These are phyloP conservation scores for Excoecaria agallocha DNA, from an alignment of 345 rosid species.

Conservation along the genomic window DNA sequence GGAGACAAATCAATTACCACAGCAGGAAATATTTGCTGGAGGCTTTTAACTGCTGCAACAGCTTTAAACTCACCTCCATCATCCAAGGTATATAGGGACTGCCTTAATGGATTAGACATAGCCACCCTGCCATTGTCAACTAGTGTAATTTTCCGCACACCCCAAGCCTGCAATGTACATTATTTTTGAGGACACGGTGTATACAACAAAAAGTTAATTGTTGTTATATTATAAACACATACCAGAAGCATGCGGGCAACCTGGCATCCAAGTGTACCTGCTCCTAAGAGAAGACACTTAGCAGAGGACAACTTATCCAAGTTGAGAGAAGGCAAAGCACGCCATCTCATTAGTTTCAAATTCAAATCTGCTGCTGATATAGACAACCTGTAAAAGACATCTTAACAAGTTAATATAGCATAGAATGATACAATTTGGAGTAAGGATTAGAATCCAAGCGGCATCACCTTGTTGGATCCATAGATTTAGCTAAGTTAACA, in stretches of 20 bases:
- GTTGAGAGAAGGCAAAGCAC: constrained; percentile 87
- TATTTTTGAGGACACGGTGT: constrained; percentile 18
- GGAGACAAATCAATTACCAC: constrained; percentile 48
- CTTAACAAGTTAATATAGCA: constrained; percentile 17
- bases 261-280: constrained; percentile 96
- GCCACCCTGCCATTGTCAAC: constrained; percentile 91
- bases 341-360: constrained; percentile 95
- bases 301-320: constrained; percentile 57
- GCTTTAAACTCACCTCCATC: constrained; percentile 91
- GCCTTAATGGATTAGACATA: constrained; percentile 96
- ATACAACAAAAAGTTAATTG: not conserved
- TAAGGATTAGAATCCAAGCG: constrained; percentile 1
- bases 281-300: constrained; percentile 97
- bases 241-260: constrained; percentile 97
- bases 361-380: constrained; percentile 90
- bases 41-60: constrained; percentile 77
- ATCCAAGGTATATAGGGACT: constrained; percentile 83
- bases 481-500: constrained; percentile 81
- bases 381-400: constrained; percentile 58
- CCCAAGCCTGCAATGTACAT: constrained; percentile 72
- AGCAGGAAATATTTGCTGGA: constrained; percentile 79
- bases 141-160: constrained; percentile 79
- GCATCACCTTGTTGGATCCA: constrained; percentile 81
- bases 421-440: constrained; percentile 6
- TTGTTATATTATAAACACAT: constrained; percentile 18